Evolutionary conservation across 768 basidiomycete genomes (phyloP), one percentile per base, ranked within the genome.

Genomic region (Serendipita vermifera): DNA sequence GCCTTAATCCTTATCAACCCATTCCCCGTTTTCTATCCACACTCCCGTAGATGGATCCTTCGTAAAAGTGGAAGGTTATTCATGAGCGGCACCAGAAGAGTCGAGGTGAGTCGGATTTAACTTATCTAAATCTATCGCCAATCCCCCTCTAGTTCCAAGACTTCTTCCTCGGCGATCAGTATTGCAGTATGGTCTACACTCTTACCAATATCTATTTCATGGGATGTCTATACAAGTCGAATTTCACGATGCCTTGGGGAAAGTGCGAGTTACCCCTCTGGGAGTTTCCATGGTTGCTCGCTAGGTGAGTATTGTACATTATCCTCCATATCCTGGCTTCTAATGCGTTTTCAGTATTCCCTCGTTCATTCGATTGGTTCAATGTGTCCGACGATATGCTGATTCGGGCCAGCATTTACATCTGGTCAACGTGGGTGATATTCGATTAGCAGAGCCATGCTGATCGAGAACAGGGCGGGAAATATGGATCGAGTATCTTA

Each of bases 161-260:
- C 72, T 87, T 90, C 79, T 91, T 88, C 88, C 74, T 90, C 66
- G 88, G 86, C 13, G 88, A 91, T 63, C 86, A 89, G 61, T 77
- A 87, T 63, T 87, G 85, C 69, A 89, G 85, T 61, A 73, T 96
- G 38, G 68, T 75, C 4, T 93, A 85, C 69, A 77, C 83, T 0
- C 65, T 93, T 7, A 78, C 83, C 15, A 82, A 84, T 62, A 63
- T 93, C 3, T 85, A 77, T 67, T 77, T 85, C 61, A 67, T 93
- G 56, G 80, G 70, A 2, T 98, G 94, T 63, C 73, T 81, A 7
- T 93, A 92, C 62, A 68, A 70, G 3, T 66, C 74, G 32, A 72
- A 72, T 3, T 84, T 82, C 65, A 73, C 73, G 55, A 62, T 69
- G 6, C 68, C 71, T 43, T 80, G 77, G 75, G 43, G 53, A n/a